Evolutionary conservation across 257 asterid genomes (phyloP), one percentile per base, ranked within the genome.

Genomic region (Fraxinus cuspidata): DNA sequence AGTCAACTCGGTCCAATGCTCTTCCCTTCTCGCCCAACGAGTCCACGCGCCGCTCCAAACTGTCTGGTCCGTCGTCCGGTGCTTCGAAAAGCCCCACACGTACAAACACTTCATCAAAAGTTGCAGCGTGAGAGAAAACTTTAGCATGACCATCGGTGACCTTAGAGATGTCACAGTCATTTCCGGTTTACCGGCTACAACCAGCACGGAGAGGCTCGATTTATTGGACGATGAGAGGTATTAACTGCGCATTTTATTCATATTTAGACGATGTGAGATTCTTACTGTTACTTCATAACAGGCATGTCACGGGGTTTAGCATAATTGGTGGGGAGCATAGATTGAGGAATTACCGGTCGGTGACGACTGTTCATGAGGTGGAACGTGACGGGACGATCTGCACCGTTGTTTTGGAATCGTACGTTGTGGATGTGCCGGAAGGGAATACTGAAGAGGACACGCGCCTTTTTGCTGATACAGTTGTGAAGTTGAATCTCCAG

Each of bases 101-200:
- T 94, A 94, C 93, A 94, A 94, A 38, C 97, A 94, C 97, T 94
- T 94, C 92, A 94, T 92, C 86, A 94, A 87, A 82, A 91, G 96
- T 89, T 94, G 97, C 86, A 63, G 71, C 80, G 96, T 87, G 1
- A 44, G 83, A 19, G 89, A 86, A 5, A 89, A 79, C 16, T 91
- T 88, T 79, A 74, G 44, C 51, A 71, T 81, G 78, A 58, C 74
- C 19, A 89, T 83, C 51, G 97, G 97, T 1, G 97, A 83, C 81
- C 89, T 93, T 2, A 75, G 98, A 72, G 86, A 92, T 79, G 94
- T 92, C 70, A 87, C 38, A 87, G 92, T 94, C 79, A 89, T 94
- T 42, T 94, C 98, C 2, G 98, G 98, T 0, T 78, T 94, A 72
- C 98, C 97, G 76, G 98, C 98, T 1, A 94, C 91, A 2, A 94